Conservation (phyloP, 768 basidiomycete species). For the Epithele typhae region DNA sequence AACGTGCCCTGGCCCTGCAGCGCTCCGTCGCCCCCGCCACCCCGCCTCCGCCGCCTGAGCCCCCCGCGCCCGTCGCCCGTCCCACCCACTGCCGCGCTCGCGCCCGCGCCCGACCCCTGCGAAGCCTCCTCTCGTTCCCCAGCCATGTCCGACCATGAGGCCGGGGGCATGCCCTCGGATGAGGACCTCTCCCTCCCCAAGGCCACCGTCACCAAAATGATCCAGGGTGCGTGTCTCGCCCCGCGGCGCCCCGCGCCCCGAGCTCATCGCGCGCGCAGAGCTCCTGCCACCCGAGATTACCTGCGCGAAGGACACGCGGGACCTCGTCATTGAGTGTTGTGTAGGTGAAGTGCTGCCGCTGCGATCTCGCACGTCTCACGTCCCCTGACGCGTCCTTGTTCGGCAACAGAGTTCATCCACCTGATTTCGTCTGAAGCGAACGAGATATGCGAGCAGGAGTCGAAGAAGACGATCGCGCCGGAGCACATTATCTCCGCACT, state of each 20-base stretch:
- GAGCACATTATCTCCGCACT: slow-evolving; percentile 94
- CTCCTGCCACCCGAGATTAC: slow-evolving; percentile 82
- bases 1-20: slow-evolving; percentile 19
- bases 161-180: slow-evolving; percentile 62
- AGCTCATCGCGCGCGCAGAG: slow-evolving; percentile 44
- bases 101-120: not conserved
- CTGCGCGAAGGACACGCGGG: slow-evolving; percentile 95
- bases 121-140: not conserved
- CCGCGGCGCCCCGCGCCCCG: not conserved
- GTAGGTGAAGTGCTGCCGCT: slow-evolving; percentile 77
- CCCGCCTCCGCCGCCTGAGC: slow-evolving; percentile 11
- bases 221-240: slow-evolving; percentile 58
- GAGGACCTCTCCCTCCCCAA: slow-evolving; percentile 95
- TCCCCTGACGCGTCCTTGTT: slow-evolving; percentile 6
- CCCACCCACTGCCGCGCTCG: not conserved
- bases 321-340: slow-evolving; percentile 97
- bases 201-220: slow-evolving; percentile 97
- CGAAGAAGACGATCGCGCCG: slow-evolving; percentile 98
- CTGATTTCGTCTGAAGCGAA: slow-evolving; percentile 96
- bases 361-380: not conserved
- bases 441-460: slow-evolving; percentile 96
- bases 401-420: slow-evolving; percentile 86
- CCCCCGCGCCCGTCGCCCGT: not conserved
- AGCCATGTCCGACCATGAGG: slow-evolving; percentile 87
- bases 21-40: slow-evolving; percentile 10